Evolutionary conservation across 2,329 filamentous ascomycete species (phyloP), one percentile per base, ranked within the genome.

Genomic region (Sclerotinia glacialis): DNA sequence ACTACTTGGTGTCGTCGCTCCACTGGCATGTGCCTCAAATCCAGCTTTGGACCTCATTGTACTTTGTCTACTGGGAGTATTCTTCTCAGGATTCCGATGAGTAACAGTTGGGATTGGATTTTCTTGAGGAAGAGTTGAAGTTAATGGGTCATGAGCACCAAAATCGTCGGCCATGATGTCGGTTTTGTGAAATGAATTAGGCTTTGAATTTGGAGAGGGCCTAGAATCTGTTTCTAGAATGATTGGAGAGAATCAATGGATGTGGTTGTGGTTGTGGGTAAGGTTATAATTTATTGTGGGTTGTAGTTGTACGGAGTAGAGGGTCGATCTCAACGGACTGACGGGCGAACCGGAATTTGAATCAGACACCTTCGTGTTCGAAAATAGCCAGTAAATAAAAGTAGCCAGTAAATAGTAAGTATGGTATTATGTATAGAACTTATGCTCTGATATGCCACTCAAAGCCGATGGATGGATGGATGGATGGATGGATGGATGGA

Each of bases 21-120:
- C 49, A 47, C 58, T 66, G 16, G 34, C 40, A 40, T 63, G 64
- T 26, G 2, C 40, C 1, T 66, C 58, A 21, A 49, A 47, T 47
- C 56, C 64, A 26, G 49, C 40, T 26, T 66, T 66, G 3, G 64
- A 62, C 28, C n/a, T 55, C 64, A 65, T 65, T 7, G 64, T 65
- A 40, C 54, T 60, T 34, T 61, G 26, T 60, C 64, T n/a, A 31
- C 54, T 52, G 1, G 64, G 64, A 9, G 54, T 34, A 42, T 5
- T 42, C 9, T 42, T 60, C n/a, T 60, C 46, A 16, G 46, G 54
- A 23, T 28, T 49, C 5, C 5, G 34, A 53, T 58, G 62, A 40
- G 40, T 37, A 18, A 56, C 37, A 2, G 62, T 37, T 26, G 42
- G 62, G 58, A 21, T 46, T 31, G 28, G 21, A 21, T 42, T 37